Percentiles rank a stretch among this genome's conserved stretches.
These are phyloP conservation scores for Chaetoscypha palmicola DNA, from an alignment of 2,329 filamentous ascomycete genomes.

Conservation along the genomic window DNA sequence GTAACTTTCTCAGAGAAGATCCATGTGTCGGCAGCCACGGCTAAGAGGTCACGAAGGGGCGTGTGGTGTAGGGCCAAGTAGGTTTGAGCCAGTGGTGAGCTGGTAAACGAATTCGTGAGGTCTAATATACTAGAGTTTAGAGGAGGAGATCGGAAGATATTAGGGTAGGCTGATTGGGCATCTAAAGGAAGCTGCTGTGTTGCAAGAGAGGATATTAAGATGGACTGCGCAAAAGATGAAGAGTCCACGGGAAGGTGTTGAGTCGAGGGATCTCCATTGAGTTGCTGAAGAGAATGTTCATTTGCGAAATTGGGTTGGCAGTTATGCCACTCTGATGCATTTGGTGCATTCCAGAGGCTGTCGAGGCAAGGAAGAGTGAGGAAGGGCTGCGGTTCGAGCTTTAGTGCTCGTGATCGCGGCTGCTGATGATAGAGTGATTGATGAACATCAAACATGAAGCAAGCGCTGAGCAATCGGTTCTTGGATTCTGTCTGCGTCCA, in stretches of 20 bases:
- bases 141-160: constrained; percentile 12
- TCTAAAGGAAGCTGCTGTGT: constrained; percentile 22
- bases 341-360: constrained; percentile 43
- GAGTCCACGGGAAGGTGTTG: constrained; percentile 9
- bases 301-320: constrained; percentile 5
- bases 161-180: constrained; percentile 29
- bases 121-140: constrained; percentile 11
- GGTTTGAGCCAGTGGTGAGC: constrained; percentile 41
- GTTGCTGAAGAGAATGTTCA: constrained; percentile 10
- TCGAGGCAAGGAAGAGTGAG: constrained; percentile 31
- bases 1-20: constrained; percentile 48
- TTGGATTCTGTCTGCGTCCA: constrained; percentile 48
- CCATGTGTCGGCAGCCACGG: constrained; percentile 53
- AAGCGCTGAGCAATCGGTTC: constrained; percentile 48
- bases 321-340: constrained; percentile 40
- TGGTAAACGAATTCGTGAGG: constrained; percentile 36
- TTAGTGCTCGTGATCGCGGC: constrained; percentile 23
- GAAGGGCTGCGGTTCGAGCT: constrained; percentile 10
- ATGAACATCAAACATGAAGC: constrained; percentile 51
- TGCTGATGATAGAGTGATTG: constrained; percentile 47
- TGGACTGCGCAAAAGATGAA: constrained; percentile 20
- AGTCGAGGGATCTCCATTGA: constrained; percentile 12
- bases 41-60: constrained; percentile 50
- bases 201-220: constrained; percentile 23
- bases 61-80: constrained; percentile 52